A percentile compares a stretch with the other conserved stretches of the same genome.
Conservation (phyloP, 176 grass and related monocot species). For the Miscanthus lutarioriparius region DNA sequence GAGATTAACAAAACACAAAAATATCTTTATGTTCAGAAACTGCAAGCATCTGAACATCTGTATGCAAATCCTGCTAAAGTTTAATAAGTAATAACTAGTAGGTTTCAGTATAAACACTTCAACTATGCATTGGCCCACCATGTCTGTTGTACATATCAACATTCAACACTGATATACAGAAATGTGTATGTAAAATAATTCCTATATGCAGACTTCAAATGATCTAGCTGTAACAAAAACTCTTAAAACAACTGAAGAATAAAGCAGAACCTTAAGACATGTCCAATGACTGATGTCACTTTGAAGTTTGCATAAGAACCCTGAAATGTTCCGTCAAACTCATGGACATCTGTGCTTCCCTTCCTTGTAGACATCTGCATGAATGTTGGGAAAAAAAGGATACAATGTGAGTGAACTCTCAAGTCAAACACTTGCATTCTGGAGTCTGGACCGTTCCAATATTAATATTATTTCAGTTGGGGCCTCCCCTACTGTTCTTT, state of each 20-base stretch:
- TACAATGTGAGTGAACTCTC: neutral
- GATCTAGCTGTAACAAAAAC: neutral
- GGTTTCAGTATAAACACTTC: neutral
- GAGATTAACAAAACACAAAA: slow-evolving; percentile 17
- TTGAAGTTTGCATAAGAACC: slow-evolving; percentile 59
- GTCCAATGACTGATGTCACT: slow-evolving; percentile 95
- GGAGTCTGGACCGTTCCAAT: neutral
- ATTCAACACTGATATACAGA: slow-evolving; percentile 10
- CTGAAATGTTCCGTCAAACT: slow-evolving; percentile 82
- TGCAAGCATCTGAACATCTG: neutral
- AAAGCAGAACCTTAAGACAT: slow-evolving; percentile 72
- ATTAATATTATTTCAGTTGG: neutral
- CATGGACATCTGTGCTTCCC: slow-evolving; percentile 87
- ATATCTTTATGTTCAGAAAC: neutral
- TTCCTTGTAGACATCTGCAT: slow-evolving; percentile 74
- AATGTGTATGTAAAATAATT: neutral
- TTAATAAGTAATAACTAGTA: neutral
- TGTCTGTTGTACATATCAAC: slow-evolving; percentile 8
- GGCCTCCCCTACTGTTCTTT: neutral
- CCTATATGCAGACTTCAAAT: neutral
- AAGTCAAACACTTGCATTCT: neutral
- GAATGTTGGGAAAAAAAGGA: neutral
- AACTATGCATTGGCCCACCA: neutral
- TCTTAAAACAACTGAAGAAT: neutral
- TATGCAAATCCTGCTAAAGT: slow-evolving; percentile 13